Evolutionary conservation across 805 yeast species (phyloP).

Genomic region (Lipomyces spencermartinsiae): DNA sequence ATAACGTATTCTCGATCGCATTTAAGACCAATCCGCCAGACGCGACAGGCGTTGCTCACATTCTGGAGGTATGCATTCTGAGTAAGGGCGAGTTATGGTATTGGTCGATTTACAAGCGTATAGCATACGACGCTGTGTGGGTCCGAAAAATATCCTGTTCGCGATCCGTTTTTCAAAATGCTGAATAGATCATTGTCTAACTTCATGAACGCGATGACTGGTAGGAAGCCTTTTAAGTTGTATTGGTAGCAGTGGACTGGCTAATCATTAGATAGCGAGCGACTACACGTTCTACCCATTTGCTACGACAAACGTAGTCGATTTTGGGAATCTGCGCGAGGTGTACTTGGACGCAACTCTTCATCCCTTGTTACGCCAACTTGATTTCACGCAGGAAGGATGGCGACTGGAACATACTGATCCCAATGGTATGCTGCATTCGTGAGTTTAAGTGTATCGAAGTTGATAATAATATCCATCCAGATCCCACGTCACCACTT

Average conservation of each 20-base stretch:
- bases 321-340: constrained; percentile 80
- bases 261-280: constrained; percentile 58
- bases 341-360: constrained; percentile 89
- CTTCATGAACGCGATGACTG: constrained; percentile 98
- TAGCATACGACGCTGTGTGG: constrained; percentile 93
- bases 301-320: constrained; percentile 87
- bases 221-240: constrained; percentile 5
- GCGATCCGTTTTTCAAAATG: constrained; percentile 99
- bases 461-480: constrained; percentile 16
- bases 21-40: constrained; percentile 96
- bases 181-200: constrained; percentile 90
- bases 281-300: constrained; percentile 96
- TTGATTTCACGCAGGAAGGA: constrained; percentile 94
- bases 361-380: constrained; percentile 74
- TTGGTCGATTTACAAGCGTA: neutral
- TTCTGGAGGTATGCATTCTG: constrained; percentile 60
- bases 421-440: constrained; percentile 17
- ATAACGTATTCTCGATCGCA: constrained; percentile 86
- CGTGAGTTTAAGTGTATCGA: neutral
- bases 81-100: neutral
- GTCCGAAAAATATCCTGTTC: constrained; percentile 84
- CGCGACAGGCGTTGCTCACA: constrained; percentile 95
- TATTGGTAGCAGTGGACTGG: neutral
- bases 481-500: constrained; percentile 65
- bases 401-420: constrained; percentile 89